These are phyloP conservation scores for Trametes elegans DNA, from an alignment of 768 basidiomycete genomes.

Conservation along the genomic window DNA sequence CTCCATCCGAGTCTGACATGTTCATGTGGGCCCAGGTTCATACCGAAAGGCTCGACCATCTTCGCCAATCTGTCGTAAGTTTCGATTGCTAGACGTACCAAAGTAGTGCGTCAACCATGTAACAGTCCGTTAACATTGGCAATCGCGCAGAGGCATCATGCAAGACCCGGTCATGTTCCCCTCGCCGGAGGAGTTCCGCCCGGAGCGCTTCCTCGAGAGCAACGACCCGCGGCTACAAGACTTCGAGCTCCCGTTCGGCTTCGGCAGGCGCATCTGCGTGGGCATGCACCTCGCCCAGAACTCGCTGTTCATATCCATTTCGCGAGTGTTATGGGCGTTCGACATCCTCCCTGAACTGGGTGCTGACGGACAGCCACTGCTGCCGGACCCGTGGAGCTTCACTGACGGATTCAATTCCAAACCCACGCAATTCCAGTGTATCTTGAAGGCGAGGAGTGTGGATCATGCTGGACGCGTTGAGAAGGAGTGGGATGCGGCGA, in stretches of 20 bases:
- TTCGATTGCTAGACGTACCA: no score
- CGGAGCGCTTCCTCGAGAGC: conserved; percentile 24
- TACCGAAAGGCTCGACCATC: conserved; percentile 32
- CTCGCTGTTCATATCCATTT: conserved; percentile 24
- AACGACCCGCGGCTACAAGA: conserved; percentile 16
- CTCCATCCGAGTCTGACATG: neutral
- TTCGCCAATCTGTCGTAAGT: conserved; percentile 26
- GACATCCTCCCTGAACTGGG: conserved; percentile 19
- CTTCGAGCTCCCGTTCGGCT: conserved; percentile 59
- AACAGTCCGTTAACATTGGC: neutral
- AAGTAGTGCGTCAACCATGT: no score
- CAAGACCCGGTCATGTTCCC: conserved; percentile 30
- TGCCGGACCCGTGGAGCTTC: conserved; percentile 19
- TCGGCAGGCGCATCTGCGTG: conserved; percentile 53
- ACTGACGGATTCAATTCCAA: conserved; percentile 21
- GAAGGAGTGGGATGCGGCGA: conserved; percentile 12
- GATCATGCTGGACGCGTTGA: neutral
- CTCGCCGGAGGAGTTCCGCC: conserved; percentile 23
- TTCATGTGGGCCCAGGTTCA: conserved; percentile 18
- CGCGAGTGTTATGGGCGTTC: conserved; percentile 25
- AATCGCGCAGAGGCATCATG: conserved; percentile 27
- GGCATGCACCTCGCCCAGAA: conserved; percentile 27
- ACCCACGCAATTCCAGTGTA: conserved; percentile 17
- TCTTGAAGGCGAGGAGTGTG: conserved; percentile 5
- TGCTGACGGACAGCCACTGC: conserved; percentile 24